Base-by-base conservation (phyloP, 2,329 filamentous ascomycete species). In the Chrysoporthe deuterocubensis region DNA sequence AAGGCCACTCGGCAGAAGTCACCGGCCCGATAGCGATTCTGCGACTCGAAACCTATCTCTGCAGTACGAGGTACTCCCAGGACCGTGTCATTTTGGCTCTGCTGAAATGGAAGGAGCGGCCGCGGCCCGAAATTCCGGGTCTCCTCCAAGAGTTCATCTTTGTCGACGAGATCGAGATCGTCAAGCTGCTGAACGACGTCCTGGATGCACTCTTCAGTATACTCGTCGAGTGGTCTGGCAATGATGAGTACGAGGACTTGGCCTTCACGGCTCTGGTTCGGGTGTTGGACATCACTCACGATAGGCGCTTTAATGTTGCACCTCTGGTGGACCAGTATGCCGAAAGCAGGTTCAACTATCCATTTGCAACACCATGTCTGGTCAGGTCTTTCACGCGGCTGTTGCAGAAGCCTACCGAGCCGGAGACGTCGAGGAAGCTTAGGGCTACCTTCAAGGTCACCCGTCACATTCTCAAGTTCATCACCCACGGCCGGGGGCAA, bases 91-190 rank as follows among this genome's bases (percentile, higher is more conserved):
- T 99, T 13, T 82, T 97, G 21, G 92, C 93, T 18, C 83, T 99
- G 37, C 80, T 98, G 44, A 92, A 90, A 73, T 98, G 96, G 96
- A 93, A 89, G 75, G 91, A 95, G 14, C 85, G 90, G 52, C 84
- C 90, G 0, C 86, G 89, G 58, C 89, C 90, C 40, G 89, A 94
- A 46, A 84, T 98, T 1, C 84, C 92, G 0, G 85, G 89, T 34
- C 82, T 97, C 0, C 81, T 99, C 54, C 91, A 92, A 76, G 90
- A 94, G 72, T 87, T 98, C 61, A 90, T 94, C 26, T 98, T 98
- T 72, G 94, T 99, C 0, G 92, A 96, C 0, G 96, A 99, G 77
- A 97, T 98, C 66, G 96, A 99, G 79, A 92, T 99, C 44, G 96
- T 99, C 70, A 99, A 98, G 81, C 86, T 98, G 54, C 82, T 98